Base-by-base conservation (phyloP, 768 basidiomycete genomes). In the Calvatia gigantea region DNA sequence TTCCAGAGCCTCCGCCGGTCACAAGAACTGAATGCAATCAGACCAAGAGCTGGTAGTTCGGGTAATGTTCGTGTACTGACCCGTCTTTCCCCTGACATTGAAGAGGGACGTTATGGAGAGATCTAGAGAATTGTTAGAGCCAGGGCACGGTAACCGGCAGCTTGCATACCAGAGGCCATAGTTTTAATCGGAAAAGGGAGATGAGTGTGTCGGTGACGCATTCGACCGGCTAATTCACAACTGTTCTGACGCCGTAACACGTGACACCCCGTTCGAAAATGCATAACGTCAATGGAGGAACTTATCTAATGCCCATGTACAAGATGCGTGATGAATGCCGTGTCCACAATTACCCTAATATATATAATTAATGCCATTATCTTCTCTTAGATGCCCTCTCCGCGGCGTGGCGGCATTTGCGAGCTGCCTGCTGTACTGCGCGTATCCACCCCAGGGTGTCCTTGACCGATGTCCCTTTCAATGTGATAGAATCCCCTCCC, bases 1-100 rank as follows among this genome's bases (percentile, higher is more conserved):
- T 82, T 1, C 92, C 92, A 35, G 87, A 86, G 47, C 88, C 84
- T 17, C 92, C 92, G 2, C 92, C 92, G 0, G 90, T 93, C 15
- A 92, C 81, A 41, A 92, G 81, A 47, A 87, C 89, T 87, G 28
- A 33, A 42, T 32, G 46, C 2, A 21, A 33, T 48, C 31, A 48
- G 46, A 33, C 32, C 17, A 15, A 29, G 46, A 19, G 31, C 17
- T 31, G 28, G 8, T 21, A 48, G n/a, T n/a, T 33, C 32, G 15
- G 15, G 31, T 48, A 21, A 48, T 19, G 33, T 33, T 19, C 46
- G 17, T 21, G 31, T 8, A 55, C 75, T 21, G 29, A 58, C 58
- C 58, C 31, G 49, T 59, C 49, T 59, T 62, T 15, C 56, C 61
- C 48, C 52, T 35, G 23, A 62, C 61, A 25, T 57, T 59, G 56